These are phyloP conservation scores for Phytophthora nicotianae DNA, from an alignment of 352 stramenopile genomes.

Conservation along the genomic window DNA sequence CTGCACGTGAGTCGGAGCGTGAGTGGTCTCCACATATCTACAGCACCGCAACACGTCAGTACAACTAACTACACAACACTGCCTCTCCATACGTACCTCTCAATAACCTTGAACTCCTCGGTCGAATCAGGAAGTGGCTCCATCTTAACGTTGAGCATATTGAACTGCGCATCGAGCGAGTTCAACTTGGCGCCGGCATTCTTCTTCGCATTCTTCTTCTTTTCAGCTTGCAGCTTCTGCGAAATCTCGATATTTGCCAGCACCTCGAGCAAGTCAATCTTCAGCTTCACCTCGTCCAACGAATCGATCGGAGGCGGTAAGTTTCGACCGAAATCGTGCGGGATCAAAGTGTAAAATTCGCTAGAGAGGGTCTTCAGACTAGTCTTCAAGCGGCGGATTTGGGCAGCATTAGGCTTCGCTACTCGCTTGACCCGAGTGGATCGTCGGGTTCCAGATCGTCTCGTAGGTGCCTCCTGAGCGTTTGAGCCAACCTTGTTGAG, in stretches of 20 bases:
- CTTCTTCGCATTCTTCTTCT: constrained; percentile 46
- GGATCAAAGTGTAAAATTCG: constrained; percentile 77
- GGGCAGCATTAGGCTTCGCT: constrained; percentile 29
- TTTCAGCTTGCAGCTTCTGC: constrained; percentile 58
- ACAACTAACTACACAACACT: not conserved
- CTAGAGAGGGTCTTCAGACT: constrained; percentile 63
- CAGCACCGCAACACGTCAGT: constrained; percentile 1
- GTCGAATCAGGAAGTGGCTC: constrained; percentile 40
- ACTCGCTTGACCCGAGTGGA: constrained; percentile 33
- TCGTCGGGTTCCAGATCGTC: constrained; percentile 25
- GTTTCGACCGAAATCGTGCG: constrained; percentile 66
- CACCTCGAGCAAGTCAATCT: constrained; percentile 73
- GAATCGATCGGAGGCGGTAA: constrained; percentile 64
- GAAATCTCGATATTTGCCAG: constrained; percentile 72
- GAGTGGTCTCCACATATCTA: constrained; percentile 69
- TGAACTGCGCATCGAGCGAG: constrained; percentile 67
- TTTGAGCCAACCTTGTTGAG: constrained; percentile 31
- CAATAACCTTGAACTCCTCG: constrained; percentile 59
- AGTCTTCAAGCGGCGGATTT: constrained; percentile 49
- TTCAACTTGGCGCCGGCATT: constrained; percentile 36
- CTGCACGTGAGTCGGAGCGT: constrained; percentile 65
- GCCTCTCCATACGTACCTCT: constrained; percentile 32
- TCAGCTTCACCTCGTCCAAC: constrained; percentile 65
- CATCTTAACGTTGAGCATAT: constrained; percentile 60
- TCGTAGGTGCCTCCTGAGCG: constrained; percentile 2